A percentile compares a stretch with the other conserved stretches of the same genome.
Conservation (phyloP, 441 rosid species). For the Croton setiger region DNA sequence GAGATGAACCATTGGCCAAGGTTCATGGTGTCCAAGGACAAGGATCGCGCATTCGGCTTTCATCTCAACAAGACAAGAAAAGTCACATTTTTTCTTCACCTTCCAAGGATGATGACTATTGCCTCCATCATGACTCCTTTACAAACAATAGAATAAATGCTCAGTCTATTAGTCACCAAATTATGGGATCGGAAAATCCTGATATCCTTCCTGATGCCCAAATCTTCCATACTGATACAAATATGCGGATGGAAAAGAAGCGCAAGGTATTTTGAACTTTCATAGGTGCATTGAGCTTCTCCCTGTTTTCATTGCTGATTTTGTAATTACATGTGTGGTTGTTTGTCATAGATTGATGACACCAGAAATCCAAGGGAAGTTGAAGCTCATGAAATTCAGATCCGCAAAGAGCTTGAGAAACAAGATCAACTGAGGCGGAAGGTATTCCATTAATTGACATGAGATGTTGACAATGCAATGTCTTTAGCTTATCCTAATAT, state of each 20-base stretch:
- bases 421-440: conserved; percentile 68
- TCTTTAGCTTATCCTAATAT: conserved; percentile 19
- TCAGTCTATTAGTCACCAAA: conserved; percentile 34
- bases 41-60: conserved; percentile 47
- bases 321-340: not conserved
- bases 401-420: conserved; percentile 80
- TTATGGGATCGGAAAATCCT: conserved; percentile 52
- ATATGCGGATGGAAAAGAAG: conserved; percentile 57
- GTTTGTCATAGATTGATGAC: conserved; percentile 59
- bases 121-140: conserved; percentile 47
- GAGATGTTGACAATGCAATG: not conserved
- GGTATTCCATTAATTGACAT: conserved; percentile 33
- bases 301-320: not conserved
- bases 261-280: conserved; percentile 52
- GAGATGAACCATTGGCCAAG: conserved; percentile 49
- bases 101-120: conserved; percentile 47
- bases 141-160: conserved; percentile 38
- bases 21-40: conserved; percentile 52
- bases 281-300: conserved; percentile 7
- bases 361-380: conserved; percentile 63
- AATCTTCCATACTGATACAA: conserved; percentile 48
- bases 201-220: conserved; percentile 53
- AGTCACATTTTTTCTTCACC: conserved; percentile 51
- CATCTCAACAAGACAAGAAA: conserved; percentile 61
- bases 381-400: conserved; percentile 66